Conservation (phyloP, 2,329 filamentous ascomycete species). For the Fusarium euwallaceae region DNA sequence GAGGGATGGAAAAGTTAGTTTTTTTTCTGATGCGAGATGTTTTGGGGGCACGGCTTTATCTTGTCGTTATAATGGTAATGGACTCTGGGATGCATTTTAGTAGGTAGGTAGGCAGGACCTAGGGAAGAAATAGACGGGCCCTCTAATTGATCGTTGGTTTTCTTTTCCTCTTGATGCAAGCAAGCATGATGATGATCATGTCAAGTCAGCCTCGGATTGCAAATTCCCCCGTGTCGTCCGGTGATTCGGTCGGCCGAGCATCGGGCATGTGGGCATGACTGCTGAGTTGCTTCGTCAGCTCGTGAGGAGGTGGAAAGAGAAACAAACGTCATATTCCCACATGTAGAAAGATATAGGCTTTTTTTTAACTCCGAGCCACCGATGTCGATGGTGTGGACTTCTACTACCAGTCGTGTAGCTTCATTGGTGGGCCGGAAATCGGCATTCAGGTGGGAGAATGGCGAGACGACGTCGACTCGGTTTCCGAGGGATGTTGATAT, state of each 20-base stretch:
- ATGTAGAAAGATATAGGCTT: background rate
- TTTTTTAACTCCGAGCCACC: constrained; percentile 33
- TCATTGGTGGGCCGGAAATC: constrained; percentile 34
- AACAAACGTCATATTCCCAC: background rate
- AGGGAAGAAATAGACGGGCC: background rate
- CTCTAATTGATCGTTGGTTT: background rate
- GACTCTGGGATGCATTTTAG: background rate
- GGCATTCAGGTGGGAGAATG: constrained; percentile 14
- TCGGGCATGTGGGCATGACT: constrained; percentile 20
- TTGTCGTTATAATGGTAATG: background rate
- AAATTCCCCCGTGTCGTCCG: constrained; percentile 4
- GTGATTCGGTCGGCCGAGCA: constrained; percentile 26
- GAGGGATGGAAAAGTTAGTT: background rate
- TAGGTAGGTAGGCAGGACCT: background rate
- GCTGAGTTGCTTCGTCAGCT: constrained; percentile 4
- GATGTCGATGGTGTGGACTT: constrained; percentile 11
- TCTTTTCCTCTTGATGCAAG: background rate
- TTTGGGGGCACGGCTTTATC: background rate
- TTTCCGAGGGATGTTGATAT: constrained; percentile 24
- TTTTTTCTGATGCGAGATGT: constrained; percentile 1
- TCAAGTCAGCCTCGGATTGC: background rate
- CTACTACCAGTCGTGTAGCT: background rate
- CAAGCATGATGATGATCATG: background rate
- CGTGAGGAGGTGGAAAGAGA: background rate
- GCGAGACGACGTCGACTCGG: constrained; percentile 30